A percentile compares a stretch with the other conserved stretches of the same genome.
Conservation (phyloP, 2,329 filamentous ascomycete species). For the Fusarium sp. region DNA sequence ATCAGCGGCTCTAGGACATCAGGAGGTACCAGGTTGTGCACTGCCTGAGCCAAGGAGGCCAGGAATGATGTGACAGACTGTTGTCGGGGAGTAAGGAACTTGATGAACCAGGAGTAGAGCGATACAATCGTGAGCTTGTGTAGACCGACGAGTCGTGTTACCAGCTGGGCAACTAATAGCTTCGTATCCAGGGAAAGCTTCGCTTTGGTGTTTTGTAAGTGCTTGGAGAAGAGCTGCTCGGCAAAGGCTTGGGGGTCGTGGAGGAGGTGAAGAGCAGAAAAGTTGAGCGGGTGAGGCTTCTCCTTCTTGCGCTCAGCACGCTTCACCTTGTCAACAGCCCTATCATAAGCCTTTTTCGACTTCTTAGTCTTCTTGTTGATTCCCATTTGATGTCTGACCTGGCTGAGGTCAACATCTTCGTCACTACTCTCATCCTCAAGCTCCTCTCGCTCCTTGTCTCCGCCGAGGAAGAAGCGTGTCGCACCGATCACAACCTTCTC, state of each 20-base stretch:
- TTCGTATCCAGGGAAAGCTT: constrained; percentile 91
- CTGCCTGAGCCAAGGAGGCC: constrained; percentile 90
- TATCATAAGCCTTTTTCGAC: constrained; percentile 81
- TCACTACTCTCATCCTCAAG: constrained; percentile 89
- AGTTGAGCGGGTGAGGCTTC: constrained; percentile 89
- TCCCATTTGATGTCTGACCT: constrained; percentile 84
- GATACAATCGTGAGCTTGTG: constrained; percentile 92
- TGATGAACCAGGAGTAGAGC: constrained; percentile 96
- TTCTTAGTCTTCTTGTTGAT: constrained; percentile 99
- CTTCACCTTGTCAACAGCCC: constrained; percentile 85
- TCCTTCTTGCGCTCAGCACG: constrained; percentile 88
- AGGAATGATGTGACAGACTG: constrained; percentile 93
- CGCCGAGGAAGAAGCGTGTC: constrained; percentile 93
- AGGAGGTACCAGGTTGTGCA: constrained; percentile 90
- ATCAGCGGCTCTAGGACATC: constrained; percentile 92
- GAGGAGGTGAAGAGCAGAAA: constrained; percentile 92
- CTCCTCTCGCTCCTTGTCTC: constrained; percentile 95
- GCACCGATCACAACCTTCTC: constrained; percentile 92
- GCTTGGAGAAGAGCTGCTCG: constrained; percentile 89
- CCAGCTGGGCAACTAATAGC: constrained; percentile 88
- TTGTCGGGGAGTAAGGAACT: constrained; percentile 89
- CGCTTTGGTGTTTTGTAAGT: constrained; percentile 87
- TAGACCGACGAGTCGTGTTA: constrained; percentile 89
- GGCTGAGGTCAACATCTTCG: constrained; percentile 81
- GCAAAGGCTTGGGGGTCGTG: constrained; percentile 96